Evolutionary conservation across 139 green algal genomes (phyloP).

Genomic region (Tetradesmus obliquus): DNA sequence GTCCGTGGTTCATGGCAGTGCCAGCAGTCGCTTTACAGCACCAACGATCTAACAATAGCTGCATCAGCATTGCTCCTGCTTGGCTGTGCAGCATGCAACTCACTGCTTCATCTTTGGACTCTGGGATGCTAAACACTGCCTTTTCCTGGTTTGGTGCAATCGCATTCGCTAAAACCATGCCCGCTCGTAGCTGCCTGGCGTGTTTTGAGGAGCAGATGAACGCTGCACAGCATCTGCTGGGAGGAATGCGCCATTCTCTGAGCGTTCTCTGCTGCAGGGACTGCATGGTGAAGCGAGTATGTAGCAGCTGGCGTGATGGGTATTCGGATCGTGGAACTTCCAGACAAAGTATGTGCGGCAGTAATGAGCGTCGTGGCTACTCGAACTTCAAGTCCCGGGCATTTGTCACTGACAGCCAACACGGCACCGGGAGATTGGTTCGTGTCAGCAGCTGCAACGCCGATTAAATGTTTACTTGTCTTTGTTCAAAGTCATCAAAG

Average conservation of each 20-base stretch:
- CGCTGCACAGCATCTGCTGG: constrained; percentile 15
- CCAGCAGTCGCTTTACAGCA: neutral
- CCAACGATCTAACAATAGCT: neutral
- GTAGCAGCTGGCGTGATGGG: neutral
- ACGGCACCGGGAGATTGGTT: neutral
- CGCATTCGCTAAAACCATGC: neutral
- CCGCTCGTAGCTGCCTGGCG: neutral
- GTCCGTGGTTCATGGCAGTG: neutral
- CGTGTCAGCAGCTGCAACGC: neutral
- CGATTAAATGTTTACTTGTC: neutral
- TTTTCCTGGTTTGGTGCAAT: neutral
- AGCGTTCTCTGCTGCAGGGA: neutral
- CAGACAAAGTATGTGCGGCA: neutral
- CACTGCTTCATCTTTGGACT: constrained; percentile 27
- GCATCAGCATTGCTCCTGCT: neutral
- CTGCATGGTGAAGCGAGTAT: neutral
- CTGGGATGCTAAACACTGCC: constrained; percentile 16
- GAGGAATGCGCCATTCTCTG: constrained; percentile 27
- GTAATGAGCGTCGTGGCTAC: neutral
- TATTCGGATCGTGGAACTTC: neutral
- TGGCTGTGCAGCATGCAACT: neutral
- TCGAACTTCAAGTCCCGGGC: neutral
- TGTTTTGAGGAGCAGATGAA: neutral
- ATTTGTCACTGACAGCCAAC: neutral
- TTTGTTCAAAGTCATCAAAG: neutral